Base-by-base conservation (phyloP, 2,329 filamentous ascomycete genomes). In the Penicillium psychrosexuale region DNA sequence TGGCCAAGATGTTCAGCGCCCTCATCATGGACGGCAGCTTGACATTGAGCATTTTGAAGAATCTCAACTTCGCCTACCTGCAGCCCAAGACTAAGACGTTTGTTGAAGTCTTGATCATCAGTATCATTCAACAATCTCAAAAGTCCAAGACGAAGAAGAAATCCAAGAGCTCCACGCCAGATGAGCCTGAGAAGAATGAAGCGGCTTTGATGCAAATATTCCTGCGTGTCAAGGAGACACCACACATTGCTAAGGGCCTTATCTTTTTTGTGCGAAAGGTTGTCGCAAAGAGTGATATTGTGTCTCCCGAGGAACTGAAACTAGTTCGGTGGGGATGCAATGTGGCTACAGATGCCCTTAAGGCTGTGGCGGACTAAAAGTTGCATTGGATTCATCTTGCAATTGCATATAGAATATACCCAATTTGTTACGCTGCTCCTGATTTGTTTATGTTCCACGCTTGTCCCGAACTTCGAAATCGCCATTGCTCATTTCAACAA, bases 261-360 rank as follows among this genome's bases (percentile, higher is more conserved):
- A 85, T 89, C 58, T 95, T 87, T 72, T 94, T 96, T 68, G 67
- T 97, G 49, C 84, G 84, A 66, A 91, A 88, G 69, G 82, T 88
- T 42, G 81, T 97, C 15, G 78, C 82, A 5, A 88, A 86, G 69
- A 88, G 86, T 0, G 82, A 84, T 63, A 66, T 81, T 54, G 72
- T 77, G 22, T 74, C 70, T n/a, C 77, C 77, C 55, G 73, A 74
- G 44, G 83, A 86, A 62, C 76, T 71, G 60, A 80, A 80, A 52
- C 70, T 77, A 13, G 74, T 86, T 42, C 70, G 72, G 67, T 70
- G 76, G 78, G 71, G 77, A 39, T 75, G 73, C 55, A 72, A 66
- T 62, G 66, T 73, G 33, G 74, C 74, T 3, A 62, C 74, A 44
- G 72, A 75, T 64, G 72, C 76, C 39, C 61, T 77, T 56, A 75